Percentiles rank a stretch among this genome's conserved stretches.
These are phyloP conservation scores for Ramichloridium luteum DNA, from an alignment of 2,329 filamentous ascomycete genomes.

Conservation along the genomic window DNA sequence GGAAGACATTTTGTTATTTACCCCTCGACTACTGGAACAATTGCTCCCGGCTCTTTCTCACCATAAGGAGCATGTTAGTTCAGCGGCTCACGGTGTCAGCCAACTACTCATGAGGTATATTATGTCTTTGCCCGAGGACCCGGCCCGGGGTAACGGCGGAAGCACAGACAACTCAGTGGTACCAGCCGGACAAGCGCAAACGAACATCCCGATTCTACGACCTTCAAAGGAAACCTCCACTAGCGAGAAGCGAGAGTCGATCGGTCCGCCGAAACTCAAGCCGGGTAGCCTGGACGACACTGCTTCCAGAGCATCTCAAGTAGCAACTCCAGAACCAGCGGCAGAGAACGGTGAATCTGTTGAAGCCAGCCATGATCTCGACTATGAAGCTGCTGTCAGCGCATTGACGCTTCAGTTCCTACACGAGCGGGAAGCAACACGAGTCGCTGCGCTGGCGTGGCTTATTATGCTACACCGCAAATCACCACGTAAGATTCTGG, in stretches of 20 bases:
- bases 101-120: slow-evolving; percentile 88
- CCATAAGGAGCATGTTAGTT: slow-evolving; percentile 74
- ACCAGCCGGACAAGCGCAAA: neutral
- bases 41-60: slow-evolving; percentile 91
- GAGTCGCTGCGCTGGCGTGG: slow-evolving; percentile 89
- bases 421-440: slow-evolving; percentile 91
- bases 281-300: slow-evolving; percentile 6
- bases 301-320: slow-evolving; percentile 17
- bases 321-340: slow-evolving; percentile 24
- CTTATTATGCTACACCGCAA: slow-evolving; percentile 96
- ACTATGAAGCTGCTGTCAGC: slow-evolving; percentile 89
- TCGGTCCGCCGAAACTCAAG: slow-evolving; percentile 5
- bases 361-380: slow-evolving; percentile 57
- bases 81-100: slow-evolving; percentile 82
- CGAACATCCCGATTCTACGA: slow-evolving; percentile 4
- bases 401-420: slow-evolving; percentile 86
- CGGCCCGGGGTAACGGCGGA: slow-evolving; percentile 25
- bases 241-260: slow-evolving; percentile 14
- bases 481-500: slow-evolving; percentile 73
- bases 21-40: slow-evolving; percentile 80
- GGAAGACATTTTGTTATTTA: slow-evolving; percentile 89
- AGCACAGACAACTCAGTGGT: slow-evolving; percentile 3
- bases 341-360: slow-evolving; percentile 20
- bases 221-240: slow-evolving; percentile 5
- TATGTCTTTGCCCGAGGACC: slow-evolving; percentile 65